Evolutionary conservation across 345 rosid species (phyloP), one percentile per base, ranked within the genome.

Genomic region (Boechera stricta): DNA sequence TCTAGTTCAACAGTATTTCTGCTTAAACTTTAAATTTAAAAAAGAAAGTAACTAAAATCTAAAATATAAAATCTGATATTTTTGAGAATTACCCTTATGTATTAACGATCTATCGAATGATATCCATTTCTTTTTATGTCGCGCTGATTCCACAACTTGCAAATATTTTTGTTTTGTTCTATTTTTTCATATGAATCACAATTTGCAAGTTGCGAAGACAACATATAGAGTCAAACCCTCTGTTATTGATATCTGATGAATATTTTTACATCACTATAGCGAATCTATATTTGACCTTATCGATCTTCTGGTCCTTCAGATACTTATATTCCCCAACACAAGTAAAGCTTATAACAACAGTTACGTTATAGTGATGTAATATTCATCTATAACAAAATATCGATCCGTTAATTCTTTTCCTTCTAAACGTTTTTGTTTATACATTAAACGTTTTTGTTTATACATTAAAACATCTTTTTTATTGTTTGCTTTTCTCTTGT

Each of bases 311-410:
- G 72, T 77, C 76, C 80, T 41, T 39, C 6, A 41, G 10, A 68
- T 67, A 54, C 69, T 63, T 70, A 54, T 77, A 64, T 77, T 70
- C 80, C 53, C 66, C 72, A 54, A 39, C 32, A 45, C 52, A 44
- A 45, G 33, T 31, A 28, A 59, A 10, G 38, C 64, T 51, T 39
- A 59, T 31, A 28, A 8, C 53, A 64, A 63, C 36, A 42, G 52
- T 21, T 48, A 16, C 52, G 18, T 47, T 47, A 15, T 13, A 15
- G 52, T 2, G 52, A 47, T n/a, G 52, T 47, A 47, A 47, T 47
- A 47, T 47, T 47, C 52, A 47, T 47, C 24, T 5, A 2, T 15
- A 15, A 5, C 51, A 15, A 15, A 5, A 47, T 47, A 15, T 47
- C 5, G 12, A 26, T 12, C 69, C 15, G 2, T 52, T 52, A 5